Evolutionary conservation across 139 green algal genomes (phyloP), one percentile per base, ranked within the genome.

Genomic region (Tetratostichococcus sp.): DNA sequence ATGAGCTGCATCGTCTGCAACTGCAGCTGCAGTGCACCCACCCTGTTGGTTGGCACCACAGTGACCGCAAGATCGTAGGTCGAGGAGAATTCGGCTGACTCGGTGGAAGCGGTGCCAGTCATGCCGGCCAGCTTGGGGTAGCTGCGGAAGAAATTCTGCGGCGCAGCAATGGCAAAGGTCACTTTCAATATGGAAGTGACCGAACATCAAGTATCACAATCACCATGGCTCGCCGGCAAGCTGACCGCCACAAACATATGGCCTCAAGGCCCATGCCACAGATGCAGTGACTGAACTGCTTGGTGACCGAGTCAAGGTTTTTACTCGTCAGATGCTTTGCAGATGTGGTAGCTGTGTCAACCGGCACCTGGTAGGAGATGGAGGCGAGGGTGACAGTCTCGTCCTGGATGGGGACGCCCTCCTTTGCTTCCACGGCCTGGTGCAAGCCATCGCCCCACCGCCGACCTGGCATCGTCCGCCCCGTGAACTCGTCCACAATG

Each of bases 401-500:
- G 69, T 97, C 93, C 82, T 99, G 89, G 35, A 99, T 96, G n/a
- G 88, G 65, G 35, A 99, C 75, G 0, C 85, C 84, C 87, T 99
- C 96, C 88, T 99, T 99, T 30, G 96, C 95, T 85, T 99, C 96
- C 19, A 99, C 86, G 0, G 96, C 96, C 83, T 95, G 84, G 59
- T 97, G 94, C 72, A 98, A 85, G 14, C 93, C 93, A 58, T 98
- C 94, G 70, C 74, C 83, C 93, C 93, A 99, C 65, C 95, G 81
- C 42, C 95, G 85, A 50, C 94, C 96, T 14, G 88, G 88, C 93
- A 98, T 98, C 71, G 91, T 97, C 71, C 93, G 86, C 22, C 93
- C 93, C 0, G 96, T 99, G 85, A 98, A 98, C 88, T 99, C 95
- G 75, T 99, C 96, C 30, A 99, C 94, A 72, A 99, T 99, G 77